These are phyloP conservation scores for Warburgia ugandensis DNA, from an alignment of 164 flowering plant genomes.

Conservation along the genomic window DNA sequence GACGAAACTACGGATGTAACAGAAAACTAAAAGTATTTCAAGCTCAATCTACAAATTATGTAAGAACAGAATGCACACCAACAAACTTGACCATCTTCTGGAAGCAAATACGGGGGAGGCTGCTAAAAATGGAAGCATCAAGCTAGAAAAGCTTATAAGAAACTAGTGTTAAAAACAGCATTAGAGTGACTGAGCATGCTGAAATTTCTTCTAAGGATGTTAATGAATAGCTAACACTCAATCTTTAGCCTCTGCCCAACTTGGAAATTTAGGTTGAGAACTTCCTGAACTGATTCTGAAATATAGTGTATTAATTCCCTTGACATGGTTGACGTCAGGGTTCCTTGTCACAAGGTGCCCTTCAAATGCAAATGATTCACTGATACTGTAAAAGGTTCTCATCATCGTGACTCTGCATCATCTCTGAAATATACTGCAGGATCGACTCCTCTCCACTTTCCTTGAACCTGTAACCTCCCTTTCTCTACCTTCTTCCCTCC, in stretches of 20 bases:
- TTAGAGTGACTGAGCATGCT: background rate
- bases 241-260: constrained; percentile 93
- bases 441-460: constrained; percentile 91
- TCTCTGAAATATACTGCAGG: constrained; percentile 81
- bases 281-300: constrained; percentile 72
- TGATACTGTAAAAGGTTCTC: constrained; percentile 72
- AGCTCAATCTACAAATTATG: too few relatives aligned
- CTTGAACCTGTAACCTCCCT: constrained; percentile 68
- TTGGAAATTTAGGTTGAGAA: constrained; percentile 57
- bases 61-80: too few relatives aligned
- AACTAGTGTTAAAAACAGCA: too few relatives aligned
- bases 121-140: too few relatives aligned
- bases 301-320: constrained; percentile 87
- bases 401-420: constrained; percentile 50
- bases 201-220: background rate
- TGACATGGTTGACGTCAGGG: constrained; percentile 57
- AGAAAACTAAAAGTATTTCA: too few relatives aligned
- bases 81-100: too few relatives aligned
- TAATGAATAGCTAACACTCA: background rate
- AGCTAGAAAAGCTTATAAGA: too few relatives aligned
- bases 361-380: constrained; percentile 59
- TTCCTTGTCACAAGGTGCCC: constrained; percentile 84
- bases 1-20: too few relatives aligned
- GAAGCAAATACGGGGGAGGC: too few relatives aligned
- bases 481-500: constrained; percentile 31